Evolutionary conservation across 768 basidiomycete genomes (phyloP).

Genomic region (Leccinum subgranulosum): DNA sequence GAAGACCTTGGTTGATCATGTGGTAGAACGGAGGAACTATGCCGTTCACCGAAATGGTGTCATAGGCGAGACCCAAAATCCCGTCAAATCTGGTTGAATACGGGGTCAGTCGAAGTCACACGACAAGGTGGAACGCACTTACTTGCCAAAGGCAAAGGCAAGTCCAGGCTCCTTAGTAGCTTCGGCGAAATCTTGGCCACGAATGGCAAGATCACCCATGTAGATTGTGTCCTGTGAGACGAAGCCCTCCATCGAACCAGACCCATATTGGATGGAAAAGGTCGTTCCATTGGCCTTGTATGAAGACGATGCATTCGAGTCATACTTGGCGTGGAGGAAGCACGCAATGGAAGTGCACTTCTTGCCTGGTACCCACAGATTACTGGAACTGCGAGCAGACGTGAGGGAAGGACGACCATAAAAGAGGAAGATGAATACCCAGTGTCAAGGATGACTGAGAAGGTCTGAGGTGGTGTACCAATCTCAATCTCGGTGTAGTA

Average conservation of each 20-base stretch:
- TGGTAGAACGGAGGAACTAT: slow-evolving; percentile 93
- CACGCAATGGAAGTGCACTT: slow-evolving; percentile 86
- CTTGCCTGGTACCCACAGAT: slow-evolving; percentile 89
- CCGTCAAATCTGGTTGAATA: slow-evolving; percentile 75
- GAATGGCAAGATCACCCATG: slow-evolving; percentile 82
- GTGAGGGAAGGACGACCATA: slow-evolving; percentile 20
- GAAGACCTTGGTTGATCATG: slow-evolving; percentile 78
- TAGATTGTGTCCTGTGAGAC: slow-evolving; percentile 78
- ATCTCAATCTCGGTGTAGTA: slow-evolving; percentile 88
- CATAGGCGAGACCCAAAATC: slow-evolving; percentile 89
- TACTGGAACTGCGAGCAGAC: slow-evolving; percentile 62
- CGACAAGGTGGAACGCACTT: slow-evolving; percentile 27
- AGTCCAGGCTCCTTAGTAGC: slow-evolving; percentile 95
- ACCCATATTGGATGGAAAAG: slow-evolving; percentile 92
- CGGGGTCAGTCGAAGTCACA: not conserved
- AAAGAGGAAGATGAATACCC: slow-evolving; percentile 44
- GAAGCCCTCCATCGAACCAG: slow-evolving; percentile 95
- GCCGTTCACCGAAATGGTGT: slow-evolving; percentile 93
- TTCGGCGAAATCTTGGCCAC: slow-evolving; percentile 86
- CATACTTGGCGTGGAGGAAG: slow-evolving; percentile 93
- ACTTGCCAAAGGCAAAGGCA: slow-evolving; percentile 96
- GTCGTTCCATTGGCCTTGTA: slow-evolving; percentile 87
- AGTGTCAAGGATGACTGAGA: slow-evolving; percentile 95
- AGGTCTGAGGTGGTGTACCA: slow-evolving; percentile 81
- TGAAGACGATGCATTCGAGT: slow-evolving; percentile 71